Conservation (phyloP, 345 rosid species). For the Dovyalis caffra region DNA sequence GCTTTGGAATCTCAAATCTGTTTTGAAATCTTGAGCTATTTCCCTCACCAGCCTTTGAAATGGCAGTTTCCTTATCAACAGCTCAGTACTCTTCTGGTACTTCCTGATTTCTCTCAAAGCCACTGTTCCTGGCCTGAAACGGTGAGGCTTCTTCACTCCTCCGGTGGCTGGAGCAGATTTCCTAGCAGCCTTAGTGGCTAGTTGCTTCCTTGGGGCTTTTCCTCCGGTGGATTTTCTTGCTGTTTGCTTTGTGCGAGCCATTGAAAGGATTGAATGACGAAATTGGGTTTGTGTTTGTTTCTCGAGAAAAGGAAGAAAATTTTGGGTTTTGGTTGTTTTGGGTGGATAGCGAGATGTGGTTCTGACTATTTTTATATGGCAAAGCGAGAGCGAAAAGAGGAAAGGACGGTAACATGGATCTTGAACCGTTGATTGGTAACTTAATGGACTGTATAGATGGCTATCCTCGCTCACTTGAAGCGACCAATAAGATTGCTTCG, state of each 20-base stretch:
- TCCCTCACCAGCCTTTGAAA: constrained; percentile 28
- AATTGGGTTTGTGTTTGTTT: neutral
- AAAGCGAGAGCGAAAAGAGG: neutral
- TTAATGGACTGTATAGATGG: constrained; percentile 19
- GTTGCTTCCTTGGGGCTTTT: constrained; percentile 28
- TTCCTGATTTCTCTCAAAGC: constrained; percentile 26
- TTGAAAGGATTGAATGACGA: too few species aligned
- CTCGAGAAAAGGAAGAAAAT: neutral
- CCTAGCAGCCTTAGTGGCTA: constrained; percentile 23
- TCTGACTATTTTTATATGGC: constrained; percentile 4
- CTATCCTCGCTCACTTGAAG: constrained; percentile 21
- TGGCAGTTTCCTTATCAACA: constrained; percentile 21
- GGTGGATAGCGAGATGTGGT: neutral
- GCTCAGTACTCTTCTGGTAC: constrained; percentile 32
- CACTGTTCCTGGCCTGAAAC: constrained; percentile 29
- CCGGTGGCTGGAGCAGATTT: constrained; percentile 30
- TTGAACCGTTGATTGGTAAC: neutral
- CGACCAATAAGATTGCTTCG: neutral
- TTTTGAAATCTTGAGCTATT: constrained; percentile 29
- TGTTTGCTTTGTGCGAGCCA: constrained; percentile 31
- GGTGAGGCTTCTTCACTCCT: constrained; percentile 31
- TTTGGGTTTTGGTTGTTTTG: neutral
- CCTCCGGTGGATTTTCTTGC: constrained; percentile 31
- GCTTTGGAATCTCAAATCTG: constrained; percentile 25
- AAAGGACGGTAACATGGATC: neutral